Base-by-base conservation (phyloP, 805 yeast genomes). In the Candida ovalis region DNA sequence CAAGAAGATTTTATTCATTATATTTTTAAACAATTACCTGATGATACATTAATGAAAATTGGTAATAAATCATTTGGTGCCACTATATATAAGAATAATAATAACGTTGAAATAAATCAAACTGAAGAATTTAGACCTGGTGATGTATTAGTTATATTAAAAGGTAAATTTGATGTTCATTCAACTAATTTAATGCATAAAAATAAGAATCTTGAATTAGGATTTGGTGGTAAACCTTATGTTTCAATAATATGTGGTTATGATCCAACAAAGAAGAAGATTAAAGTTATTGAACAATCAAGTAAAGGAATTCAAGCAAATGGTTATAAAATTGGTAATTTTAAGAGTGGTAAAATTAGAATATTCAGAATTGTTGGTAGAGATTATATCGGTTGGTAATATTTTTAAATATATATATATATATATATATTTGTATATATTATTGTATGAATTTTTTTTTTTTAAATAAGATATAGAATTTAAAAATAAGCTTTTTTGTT, bases 351-450 rank as follows among this genome's bases (percentile, higher is more conserved):
- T 4, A 82, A 81, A 57, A 70, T 92, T 12, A 77, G 87, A 53
- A 87, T 91, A 3, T 94, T 83, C 67, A 79, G 98, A 60, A 79
- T 80, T 6, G 84, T 90, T 28, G 88, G 87, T 12, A 78, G 88
- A 51, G 81, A 78, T 32, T 83, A 76, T 58, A 77, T 89, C 38
- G 85, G 82, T 3, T 90, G 96, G 96, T 80, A 32, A 47, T n/a
- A n/a, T n/a, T 18, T 22, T 5, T 23, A 24, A 19, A 7, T 9
- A 24, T 6, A 21, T 13, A 23, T 39, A 15, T 15, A 15, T 23
- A 17, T 22, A 12, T 24, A n/a, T 21, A 35, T 13, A 17, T 6
- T 30, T 30, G 4, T 12, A 8, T 15, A 30, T 30, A 17, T n/a
- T 30, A 30, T 30, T 12, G 28, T 25, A 7, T 25, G 10, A 25